Base-by-base conservation (phyloP, 768 basidiomycete genomes). In the Trichaptum fuscoviolaceum region DNA sequence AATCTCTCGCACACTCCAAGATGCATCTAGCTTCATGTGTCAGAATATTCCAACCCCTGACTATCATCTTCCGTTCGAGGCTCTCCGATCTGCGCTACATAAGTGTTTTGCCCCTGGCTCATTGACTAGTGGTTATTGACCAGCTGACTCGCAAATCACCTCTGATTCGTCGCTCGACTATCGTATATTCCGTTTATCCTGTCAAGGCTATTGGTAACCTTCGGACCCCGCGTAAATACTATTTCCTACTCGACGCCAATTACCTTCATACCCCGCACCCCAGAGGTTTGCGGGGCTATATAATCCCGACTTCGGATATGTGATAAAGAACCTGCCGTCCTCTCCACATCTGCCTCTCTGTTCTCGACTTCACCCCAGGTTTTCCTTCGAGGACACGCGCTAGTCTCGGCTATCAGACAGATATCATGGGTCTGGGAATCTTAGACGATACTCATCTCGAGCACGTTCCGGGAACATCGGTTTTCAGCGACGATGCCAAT, bases 401-500 rank as follows among this genome's bases (percentile, higher is more conserved):
- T 2, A 30, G 4, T 30, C 8, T 8, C 30, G 30, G 30, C 30
- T 30, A 20, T 3, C 15, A 4, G 15, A 52, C 42, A 4, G 15
- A 52, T 12, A 63, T 24, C 64, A 69, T 68, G 70, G 62, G 65
- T 1, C 67, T 67, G 17, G 68, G 70, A 12, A 70, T 70, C 36
- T 65, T 70, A 36, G 66, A 70, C 42, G 64, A 66, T 58, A 62
- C 57, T 17, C 67, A 71, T 63, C 68, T 67, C 27, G 57, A 62
- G 12, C 63, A 68, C 35, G 63, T 66, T 3, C 57, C 67, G n/a
- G 68, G 68, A 27, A 69, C 68, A n/a, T 69, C 63, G 35, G 26
- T 68, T 12, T 68, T 69, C 24, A 59, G 62, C 57, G 67, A 72
- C 36, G 71, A 72, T 63, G 66, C 70, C 1, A 70, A 69, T 62